Evolutionary conservation across 1,284 basidiomycete species (phyloP), one percentile per base, ranked within the genome.

Genomic region (Moniliophthora roreri): DNA sequence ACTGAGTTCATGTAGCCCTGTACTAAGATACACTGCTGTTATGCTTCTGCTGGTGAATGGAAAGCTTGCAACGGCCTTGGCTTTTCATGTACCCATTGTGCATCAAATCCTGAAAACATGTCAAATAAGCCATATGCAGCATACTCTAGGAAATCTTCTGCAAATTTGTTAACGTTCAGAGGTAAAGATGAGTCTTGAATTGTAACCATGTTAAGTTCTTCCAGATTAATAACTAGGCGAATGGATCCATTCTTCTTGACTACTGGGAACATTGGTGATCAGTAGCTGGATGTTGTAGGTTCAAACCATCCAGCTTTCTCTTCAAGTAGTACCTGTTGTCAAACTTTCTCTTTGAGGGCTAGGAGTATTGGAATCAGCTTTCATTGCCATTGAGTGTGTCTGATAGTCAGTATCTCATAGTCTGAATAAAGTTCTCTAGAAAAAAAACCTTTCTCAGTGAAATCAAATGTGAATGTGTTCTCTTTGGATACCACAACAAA

Each of bases 171-270:
- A 8, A 65, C 50, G 3, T 61, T 50, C 0, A 68, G 69, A 0
- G 65, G 64, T 1, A 73, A 40, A 0, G 68, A 50, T 11, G 46
- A 20, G 48, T 74, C 67, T 8, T 61, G 60, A 6, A 72, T 61
- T 0, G 61, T 68, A 9, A 71, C 64, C 1, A 57, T 52, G 48
- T 74, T 75, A 0, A 75, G 60, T 0, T 63, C 58, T 45, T 71
- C 62, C 0, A 73, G 55, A 37, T 70, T 64, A 35, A 66, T 62
- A 0, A 74, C 68, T 0, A 73, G 16, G 1, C 66, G 59, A 0
- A 70, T 11, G 6, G 28, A 54, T 2, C 63, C 58, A 18, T 58
- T 61, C 52, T 72, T 70, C 59, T 75, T 70, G 4, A 55, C 35
- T 0, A 74, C 70, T 0, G 64, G 54, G 40, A 71, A 73, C 34